Percentiles rank a stretch among this genome's conserved stretches.
These are phyloP conservation scores for Pseudogymnoascus sp. DNA, from an alignment of 2,329 filamentous ascomycete genomes.

Conservation along the genomic window DNA sequence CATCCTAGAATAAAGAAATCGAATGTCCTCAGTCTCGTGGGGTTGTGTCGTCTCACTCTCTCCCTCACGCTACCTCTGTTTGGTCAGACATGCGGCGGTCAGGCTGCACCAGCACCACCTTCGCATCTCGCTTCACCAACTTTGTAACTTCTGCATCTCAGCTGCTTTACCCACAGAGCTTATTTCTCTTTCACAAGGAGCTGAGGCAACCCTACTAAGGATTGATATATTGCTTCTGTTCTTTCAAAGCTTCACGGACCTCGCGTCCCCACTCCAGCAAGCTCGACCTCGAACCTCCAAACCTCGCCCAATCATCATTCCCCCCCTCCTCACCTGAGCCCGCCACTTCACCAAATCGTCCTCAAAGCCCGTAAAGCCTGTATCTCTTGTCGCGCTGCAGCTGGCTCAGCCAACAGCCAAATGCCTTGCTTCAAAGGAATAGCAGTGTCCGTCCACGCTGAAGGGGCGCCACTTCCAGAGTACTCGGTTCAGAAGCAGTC, in stretches of 20 bases:
- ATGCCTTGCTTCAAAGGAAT: constrained; percentile 99
- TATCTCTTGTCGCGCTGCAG: neutral
- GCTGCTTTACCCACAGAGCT: constrained; percentile 10
- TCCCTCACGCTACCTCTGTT: constrained; percentile 1
- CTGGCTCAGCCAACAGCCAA: constrained; percentile 15
- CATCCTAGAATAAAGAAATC: constrained; percentile 6
- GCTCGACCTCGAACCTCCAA: constrained; percentile 2
- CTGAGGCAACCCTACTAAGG: neutral
- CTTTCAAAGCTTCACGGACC: neutral
- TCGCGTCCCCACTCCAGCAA: constrained; percentile 1
- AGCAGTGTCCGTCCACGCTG: constrained; percentile 90
- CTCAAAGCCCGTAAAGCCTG: neutral
- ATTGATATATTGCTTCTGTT: constrained; percentile 8
- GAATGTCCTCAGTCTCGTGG: constrained; percentile 3
- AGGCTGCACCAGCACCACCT: constrained; percentile 9
- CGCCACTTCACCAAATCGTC: neutral
- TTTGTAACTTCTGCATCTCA: constrained; percentile 12
- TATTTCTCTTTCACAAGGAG: constrained; percentile 9
- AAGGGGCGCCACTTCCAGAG: constrained; percentile 75
- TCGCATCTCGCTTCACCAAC: constrained; percentile 11
- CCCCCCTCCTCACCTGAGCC: neutral
- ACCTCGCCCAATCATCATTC: constrained; percentile 5
- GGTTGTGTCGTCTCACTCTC: neutral
- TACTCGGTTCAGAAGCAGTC: constrained; percentile 93
- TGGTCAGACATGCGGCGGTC: constrained; percentile 9